A percentile compares a stretch with the other conserved stretches of the same genome.
phyloP scores from a whole-genome alignment of 2,329 filamentous ascomycete genomes.

The Colletotrichum navitas region DNA sequence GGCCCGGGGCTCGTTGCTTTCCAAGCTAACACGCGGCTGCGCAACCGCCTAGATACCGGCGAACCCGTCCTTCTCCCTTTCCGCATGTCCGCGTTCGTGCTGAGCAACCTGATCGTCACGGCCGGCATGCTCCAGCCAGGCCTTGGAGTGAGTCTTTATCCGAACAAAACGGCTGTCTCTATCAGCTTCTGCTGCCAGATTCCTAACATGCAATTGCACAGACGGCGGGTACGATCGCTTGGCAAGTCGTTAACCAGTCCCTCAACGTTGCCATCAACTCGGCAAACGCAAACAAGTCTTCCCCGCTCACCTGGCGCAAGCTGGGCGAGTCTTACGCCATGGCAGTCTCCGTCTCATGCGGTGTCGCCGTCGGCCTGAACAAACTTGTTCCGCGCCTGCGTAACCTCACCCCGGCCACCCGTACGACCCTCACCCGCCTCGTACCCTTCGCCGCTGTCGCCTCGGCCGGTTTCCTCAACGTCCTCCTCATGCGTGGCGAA shows the following conservation, averaged over 20 bases:
- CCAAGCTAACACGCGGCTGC: slow-evolving; percentile 33
- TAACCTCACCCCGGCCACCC: slow-evolving; percentile 79
- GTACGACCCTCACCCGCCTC: slow-evolving; percentile 83
- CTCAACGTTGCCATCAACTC: slow-evolving; percentile 98
- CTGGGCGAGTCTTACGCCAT: slow-evolving; percentile 91
- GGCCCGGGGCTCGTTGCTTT: slow-evolving; percentile 1
- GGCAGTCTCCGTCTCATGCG: slow-evolving; percentile 92
- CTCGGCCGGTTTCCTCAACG: slow-evolving; percentile 90
- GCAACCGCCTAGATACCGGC: slow-evolving; percentile 78
- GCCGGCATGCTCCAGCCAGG: slow-evolving; percentile 97
- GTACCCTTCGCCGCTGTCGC: slow-evolving; percentile 97
- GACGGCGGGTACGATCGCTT: slow-evolving; percentile 87
- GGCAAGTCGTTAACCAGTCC: slow-evolving; percentile 97
- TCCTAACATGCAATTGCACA: slow-evolving; percentile 49
- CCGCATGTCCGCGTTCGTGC: slow-evolving; percentile 95
- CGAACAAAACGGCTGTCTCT: not conserved
- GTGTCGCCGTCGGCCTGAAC: slow-evolving; percentile 92
- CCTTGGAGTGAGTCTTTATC: slow-evolving; percentile 69
- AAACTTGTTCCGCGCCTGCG: slow-evolving; percentile 88
- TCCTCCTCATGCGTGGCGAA: slow-evolving; percentile 97
- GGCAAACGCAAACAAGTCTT: slow-evolving; percentile 98
- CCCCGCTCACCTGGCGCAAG: slow-evolving; percentile 83
- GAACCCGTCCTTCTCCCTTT: slow-evolving; percentile 93
- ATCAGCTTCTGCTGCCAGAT: slow-evolving; percentile 6
- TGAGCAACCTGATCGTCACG: slow-evolving; percentile 94